Conservation (phyloP, 768 basidiomycete species). For the Mycena albidolilacea region DNA sequence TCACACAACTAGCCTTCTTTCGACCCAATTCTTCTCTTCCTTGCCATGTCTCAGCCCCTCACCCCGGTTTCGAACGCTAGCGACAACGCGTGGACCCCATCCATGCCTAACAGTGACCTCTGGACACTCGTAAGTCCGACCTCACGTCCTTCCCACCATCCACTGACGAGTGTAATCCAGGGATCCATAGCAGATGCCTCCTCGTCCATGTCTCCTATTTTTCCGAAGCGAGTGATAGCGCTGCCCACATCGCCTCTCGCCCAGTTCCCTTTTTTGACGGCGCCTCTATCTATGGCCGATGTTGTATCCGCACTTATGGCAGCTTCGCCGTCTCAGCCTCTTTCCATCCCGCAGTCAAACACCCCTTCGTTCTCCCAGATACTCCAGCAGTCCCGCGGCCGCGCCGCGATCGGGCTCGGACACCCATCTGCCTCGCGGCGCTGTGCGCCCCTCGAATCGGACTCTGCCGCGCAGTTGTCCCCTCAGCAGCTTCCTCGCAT, state of each 20-base stretch:
- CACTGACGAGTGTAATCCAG: slow-evolving; percentile 4
- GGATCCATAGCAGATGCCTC: neutral
- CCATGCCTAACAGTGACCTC: slow-evolving; percentile 26
- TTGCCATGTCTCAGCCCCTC: neutral
- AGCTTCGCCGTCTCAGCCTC: neutral
- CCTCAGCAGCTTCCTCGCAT: slow-evolving; percentile 3
- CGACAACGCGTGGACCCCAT: slow-evolving; percentile 1
- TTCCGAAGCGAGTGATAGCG: slow-evolving; percentile 10
- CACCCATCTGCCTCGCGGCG: slow-evolving; percentile 22
- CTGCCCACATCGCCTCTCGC: neutral
- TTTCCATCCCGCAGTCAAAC: neutral
- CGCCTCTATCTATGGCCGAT: neutral
- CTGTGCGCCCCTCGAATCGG: slow-evolving; percentile 3
- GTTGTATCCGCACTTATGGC: neutral
- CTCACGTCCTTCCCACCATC: neutral
- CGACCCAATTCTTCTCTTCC: neutral
- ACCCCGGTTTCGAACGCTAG: neutral
- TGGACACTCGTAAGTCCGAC: slow-evolving; percentile 20
- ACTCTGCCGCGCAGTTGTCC: neutral
- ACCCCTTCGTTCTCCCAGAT: neutral
- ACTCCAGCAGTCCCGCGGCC: slow-evolving; percentile 3
- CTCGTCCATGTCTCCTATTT: neutral
- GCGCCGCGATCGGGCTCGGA: slow-evolving; percentile 24
- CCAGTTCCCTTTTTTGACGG: neutral
- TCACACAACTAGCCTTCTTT: neutral